A percentile compares a stretch with the other conserved stretches of the same genome.
Conservation (phyloP, 306 rosid species). For the Quercus robur region DNA sequence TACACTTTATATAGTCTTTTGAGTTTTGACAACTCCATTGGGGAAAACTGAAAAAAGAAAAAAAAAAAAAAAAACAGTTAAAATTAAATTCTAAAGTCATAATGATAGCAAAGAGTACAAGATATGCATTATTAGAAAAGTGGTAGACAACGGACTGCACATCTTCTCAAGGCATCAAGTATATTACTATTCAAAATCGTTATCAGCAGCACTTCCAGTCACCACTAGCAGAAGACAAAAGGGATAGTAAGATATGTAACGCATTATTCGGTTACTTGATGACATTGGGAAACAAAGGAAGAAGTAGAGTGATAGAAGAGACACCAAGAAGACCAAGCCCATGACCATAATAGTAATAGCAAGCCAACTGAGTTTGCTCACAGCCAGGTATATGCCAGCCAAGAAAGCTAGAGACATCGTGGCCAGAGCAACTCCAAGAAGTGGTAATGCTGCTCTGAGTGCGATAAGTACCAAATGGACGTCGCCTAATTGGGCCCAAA, state of each 20-base stretch:
- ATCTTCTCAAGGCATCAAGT: too few species aligned
- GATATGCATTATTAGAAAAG: too few species aligned
- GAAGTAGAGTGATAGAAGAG: not conserved
- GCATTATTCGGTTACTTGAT: not conserved
- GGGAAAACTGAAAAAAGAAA: too few species aligned
- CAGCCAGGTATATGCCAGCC: conserved; percentile 22
- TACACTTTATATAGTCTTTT: too few species aligned
- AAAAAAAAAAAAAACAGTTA: too few species aligned
- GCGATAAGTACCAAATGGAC: not conserved
- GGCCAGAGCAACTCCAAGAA: conserved; percentile 25
- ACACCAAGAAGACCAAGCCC: not conserved
- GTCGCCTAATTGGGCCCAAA: conserved; percentile 31
- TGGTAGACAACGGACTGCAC: too few species aligned
- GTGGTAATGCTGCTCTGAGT: not conserved
- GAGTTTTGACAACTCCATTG: too few species aligned
- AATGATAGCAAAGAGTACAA: too few species aligned
- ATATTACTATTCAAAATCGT: too few species aligned
- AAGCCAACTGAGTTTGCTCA: conserved; percentile 22
- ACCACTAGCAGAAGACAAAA: too few species aligned
- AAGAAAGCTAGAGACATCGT: conserved; percentile 25
- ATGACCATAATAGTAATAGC: conserved; percentile 1
- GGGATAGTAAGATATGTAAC: conserved; percentile 8
- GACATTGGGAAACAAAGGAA: conserved; percentile 1
- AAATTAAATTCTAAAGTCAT: too few species aligned
- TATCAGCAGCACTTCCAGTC: too few species aligned